Conservation (phyloP, 352 stramenopile species). For the Phytopythium boreale region DNA sequence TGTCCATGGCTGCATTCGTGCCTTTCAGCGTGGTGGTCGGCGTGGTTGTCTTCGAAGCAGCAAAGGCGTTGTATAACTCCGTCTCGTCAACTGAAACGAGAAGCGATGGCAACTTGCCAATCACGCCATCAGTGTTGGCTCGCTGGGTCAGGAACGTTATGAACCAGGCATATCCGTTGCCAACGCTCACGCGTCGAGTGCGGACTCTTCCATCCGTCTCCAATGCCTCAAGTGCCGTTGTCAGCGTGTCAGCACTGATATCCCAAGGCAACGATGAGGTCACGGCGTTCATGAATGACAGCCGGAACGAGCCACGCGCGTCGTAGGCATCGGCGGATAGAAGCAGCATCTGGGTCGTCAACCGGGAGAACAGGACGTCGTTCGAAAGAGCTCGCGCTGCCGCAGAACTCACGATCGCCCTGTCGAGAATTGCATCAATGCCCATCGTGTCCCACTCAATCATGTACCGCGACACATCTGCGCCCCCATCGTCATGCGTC, state of each 20-base stretch:
- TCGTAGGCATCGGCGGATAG: constrained; percentile 80
- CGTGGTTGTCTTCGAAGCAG: constrained; percentile 30
- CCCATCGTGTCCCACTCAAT: constrained; percentile 94
- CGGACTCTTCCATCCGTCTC: constrained; percentile 78
- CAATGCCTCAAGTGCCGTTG: constrained; percentile 73
- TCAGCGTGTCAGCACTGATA: constrained; percentile 75
- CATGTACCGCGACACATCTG: constrained; percentile 82
- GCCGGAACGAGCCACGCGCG: constrained; percentile 83
- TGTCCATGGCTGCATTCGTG: constrained; percentile 69
- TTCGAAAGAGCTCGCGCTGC: constrained; percentile 31
- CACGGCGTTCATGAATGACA: constrained; percentile 67
- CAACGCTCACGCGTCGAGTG: constrained; percentile 66
- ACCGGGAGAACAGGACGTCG: constrained; percentile 72
- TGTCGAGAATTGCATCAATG: constrained; percentile 47
- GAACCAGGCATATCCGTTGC: constrained; percentile 82
- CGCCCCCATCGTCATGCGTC: constrained; percentile 75
- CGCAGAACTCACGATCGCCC: constrained; percentile 21
- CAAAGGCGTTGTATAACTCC: constrained; percentile 56
- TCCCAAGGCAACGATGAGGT: constrained; percentile 74
- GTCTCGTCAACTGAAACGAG: constrained; percentile 68
- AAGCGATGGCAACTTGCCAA: constrained; percentile 55
- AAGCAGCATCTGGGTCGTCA: constrained; percentile 89
- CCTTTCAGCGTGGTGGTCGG: constrained; percentile 54
- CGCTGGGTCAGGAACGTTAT: constrained; percentile 66
- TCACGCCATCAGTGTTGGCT: constrained; percentile 43